These are phyloP conservation scores for Macrophomina pseudophaseolina DNA, from an alignment of 2,329 filamentous ascomycete species.

Conservation along the genomic window DNA sequence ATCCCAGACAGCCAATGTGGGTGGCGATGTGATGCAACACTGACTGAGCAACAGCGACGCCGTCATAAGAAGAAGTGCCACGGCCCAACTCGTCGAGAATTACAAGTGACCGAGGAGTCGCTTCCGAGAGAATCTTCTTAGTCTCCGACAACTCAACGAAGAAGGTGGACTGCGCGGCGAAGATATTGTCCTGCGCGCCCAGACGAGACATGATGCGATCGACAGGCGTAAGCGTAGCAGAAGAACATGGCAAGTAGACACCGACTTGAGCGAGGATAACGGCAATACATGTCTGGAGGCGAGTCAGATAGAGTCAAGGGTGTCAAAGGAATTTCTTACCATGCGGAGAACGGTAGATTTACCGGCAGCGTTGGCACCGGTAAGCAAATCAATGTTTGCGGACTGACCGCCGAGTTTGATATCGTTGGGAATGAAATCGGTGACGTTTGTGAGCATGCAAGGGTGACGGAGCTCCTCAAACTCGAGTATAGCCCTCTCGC, in stretches of 20 bases:
- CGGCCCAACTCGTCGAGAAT: conserved; percentile 96
- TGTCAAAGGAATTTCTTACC: conserved; percentile 58
- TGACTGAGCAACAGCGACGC: conserved; percentile 93
- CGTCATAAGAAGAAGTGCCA: conserved; percentile 93
- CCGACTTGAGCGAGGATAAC: conserved; percentile 98
- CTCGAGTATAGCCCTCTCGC: conserved; percentile 84
- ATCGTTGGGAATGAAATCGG: conserved; percentile 96
- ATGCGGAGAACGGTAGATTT: conserved; percentile 96
- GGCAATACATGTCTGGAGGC: conserved; percentile 78
- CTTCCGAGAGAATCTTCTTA: conserved; percentile 95
- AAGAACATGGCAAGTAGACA: conserved; percentile 84
- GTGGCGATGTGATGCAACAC: conserved; percentile 96
- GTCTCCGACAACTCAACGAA: conserved; percentile 97
- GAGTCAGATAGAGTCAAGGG: too few species aligned
- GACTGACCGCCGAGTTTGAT: conserved; percentile 80
- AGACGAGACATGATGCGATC: conserved; percentile 99
- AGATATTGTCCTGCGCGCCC: conserved; percentile 98
- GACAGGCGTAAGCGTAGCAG: conserved; percentile 83
- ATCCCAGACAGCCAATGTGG: conserved; percentile 90
- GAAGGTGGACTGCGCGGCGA: conserved; percentile 96
- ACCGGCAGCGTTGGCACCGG: conserved; percentile 94
- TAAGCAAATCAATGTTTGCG: conserved; percentile 87
- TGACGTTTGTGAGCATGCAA: conserved; percentile 86
- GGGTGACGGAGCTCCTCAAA: conserved; percentile 93
- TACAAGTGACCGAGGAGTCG: conserved; percentile 89